A percentile compares a stretch with the other conserved stretches of the same genome.
These are phyloP conservation scores for Globisporangium heterothallicum DNA, from an alignment of 352 stramenopile species.

Conservation along the genomic window DNA sequence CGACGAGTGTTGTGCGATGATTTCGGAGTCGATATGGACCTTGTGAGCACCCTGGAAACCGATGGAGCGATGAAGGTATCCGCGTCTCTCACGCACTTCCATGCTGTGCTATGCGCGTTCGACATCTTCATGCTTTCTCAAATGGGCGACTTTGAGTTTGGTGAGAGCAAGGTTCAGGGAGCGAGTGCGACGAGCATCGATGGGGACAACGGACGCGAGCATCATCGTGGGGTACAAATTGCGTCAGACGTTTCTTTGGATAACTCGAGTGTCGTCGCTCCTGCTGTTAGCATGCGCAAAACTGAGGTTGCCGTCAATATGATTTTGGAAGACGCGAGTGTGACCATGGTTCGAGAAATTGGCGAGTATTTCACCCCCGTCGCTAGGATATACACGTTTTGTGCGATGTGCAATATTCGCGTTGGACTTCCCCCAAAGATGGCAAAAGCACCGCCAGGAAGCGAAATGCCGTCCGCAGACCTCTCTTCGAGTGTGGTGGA, in stretches of 20 bases:
- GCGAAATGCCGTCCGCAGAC: background rate
- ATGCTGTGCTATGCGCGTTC: conserved; percentile 56
- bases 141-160: conserved; percentile 10
- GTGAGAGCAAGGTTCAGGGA: conserved; percentile 1
- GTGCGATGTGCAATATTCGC: conserved; percentile 57
- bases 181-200: background rate
- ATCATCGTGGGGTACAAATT: too few relatives aligned
- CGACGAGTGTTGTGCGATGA: conserved; percentile 64
- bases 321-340: conserved; percentile 57
- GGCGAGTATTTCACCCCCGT: conserved; percentile 70
- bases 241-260: background rate
- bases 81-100: conserved; percentile 59
- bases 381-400: conserved; percentile 55
- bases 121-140: conserved; percentile 41
- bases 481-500: background rate
- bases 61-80: conserved; percentile 47
- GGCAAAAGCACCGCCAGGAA: conserved; percentile 12
- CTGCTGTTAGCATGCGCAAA: background rate
- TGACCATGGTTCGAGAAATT: conserved; percentile 71
- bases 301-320: conserved; percentile 36
- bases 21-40: conserved; percentile 63
- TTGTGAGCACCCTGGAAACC: conserved; percentile 38
- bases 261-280: too few relatives aligned
- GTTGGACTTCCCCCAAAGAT: conserved; percentile 34
- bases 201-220: background rate